These are phyloP conservation scores for Zalerion maritima DNA, from an alignment of 495 filamentous ascomycete species.

Conservation along the genomic window DNA sequence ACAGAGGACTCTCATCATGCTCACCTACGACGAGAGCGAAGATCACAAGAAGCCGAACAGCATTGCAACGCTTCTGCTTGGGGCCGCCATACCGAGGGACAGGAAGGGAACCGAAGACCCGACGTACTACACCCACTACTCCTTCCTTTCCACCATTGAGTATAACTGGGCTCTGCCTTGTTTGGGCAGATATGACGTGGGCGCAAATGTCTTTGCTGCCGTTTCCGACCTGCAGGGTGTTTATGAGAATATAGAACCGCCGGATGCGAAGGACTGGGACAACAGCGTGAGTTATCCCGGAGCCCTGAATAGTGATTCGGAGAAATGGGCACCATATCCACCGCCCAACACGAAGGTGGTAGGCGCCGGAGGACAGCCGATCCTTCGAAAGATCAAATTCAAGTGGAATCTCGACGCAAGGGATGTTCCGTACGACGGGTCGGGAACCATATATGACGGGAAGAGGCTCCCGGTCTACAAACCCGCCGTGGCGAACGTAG, in stretches of 20 bases:
- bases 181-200: slow-evolving; percentile 57
- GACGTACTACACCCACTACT: slow-evolving; percentile 63
- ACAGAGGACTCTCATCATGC: slow-evolving; percentile 44
- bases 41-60: slow-evolving; percentile 42
- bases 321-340: slow-evolving; percentile 18
- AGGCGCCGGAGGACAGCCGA: slow-evolving; percentile 25
- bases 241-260: slow-evolving; percentile 43
- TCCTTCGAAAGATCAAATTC: slow-evolving; percentile 16
- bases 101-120: slow-evolving; percentile 44
- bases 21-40: slow-evolving; percentile 53
- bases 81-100: slow-evolving; percentile 42
- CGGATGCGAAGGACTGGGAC: slow-evolving; percentile 41
- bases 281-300: slow-evolving; percentile 51
- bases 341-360: slow-evolving; percentile 27
- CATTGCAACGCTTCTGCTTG: slow-evolving; percentile 47
- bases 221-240: slow-evolving; percentile 42
- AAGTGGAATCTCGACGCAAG: slow-evolving; percentile 13
- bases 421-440: slow-evolving; percentile 34
- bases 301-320: slow-evolving; percentile 26
- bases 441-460: slow-evolving; percentile 28
- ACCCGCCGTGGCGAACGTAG: too few relatives aligned
- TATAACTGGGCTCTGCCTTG: slow-evolving; percentile 54
- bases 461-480: slow-evolving; percentile 13
- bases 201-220: slow-evolving; percentile 51
- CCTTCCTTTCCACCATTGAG: slow-evolving; percentile 45